Percentiles rank a stretch among this genome's conserved stretches.
These are phyloP conservation scores for Emmonsiellopsis sp. DNA, from an alignment of 2,329 filamentous ascomycete genomes.

Conservation along the genomic window DNA sequence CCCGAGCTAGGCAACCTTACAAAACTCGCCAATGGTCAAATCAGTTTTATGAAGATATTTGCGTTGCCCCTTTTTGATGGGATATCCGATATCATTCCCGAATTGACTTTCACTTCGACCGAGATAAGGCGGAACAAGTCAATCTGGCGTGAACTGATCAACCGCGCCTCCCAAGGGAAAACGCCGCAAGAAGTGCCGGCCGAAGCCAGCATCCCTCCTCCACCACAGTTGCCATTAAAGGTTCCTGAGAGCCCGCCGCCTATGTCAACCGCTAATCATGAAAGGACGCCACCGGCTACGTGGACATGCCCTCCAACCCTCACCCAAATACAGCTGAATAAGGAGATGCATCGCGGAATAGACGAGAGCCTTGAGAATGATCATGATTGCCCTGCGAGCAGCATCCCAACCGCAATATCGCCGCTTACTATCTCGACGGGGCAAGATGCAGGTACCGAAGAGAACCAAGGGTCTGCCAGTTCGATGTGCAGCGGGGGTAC, in stretches of 20 bases:
- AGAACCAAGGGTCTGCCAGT: background rate
- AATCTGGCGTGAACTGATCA: slow-evolving; percentile 47
- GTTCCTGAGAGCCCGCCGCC: background rate
- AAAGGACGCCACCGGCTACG: background rate
- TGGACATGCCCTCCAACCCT: background rate
- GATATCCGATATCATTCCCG: slow-evolving; percentile 75
- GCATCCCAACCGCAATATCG: background rate
- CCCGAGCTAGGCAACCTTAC: slow-evolving; percentile 74
- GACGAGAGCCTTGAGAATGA: background rate
- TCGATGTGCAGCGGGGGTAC: background rate
- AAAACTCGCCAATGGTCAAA: slow-evolving; percentile 77
- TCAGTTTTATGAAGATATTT: slow-evolving; percentile 95
- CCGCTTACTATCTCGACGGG: background rate
- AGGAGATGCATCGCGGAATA: background rate
- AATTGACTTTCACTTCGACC: slow-evolving; percentile 72
- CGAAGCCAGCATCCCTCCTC: slow-evolving; percentile 1
- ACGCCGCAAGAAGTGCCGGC: background rate
- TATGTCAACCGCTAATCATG: background rate
- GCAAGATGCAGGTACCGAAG: background rate
- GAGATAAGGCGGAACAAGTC: slow-evolving; percentile 71
- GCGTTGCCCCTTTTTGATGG: slow-evolving; percentile 85
- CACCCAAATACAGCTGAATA: background rate
- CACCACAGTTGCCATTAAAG: background rate
- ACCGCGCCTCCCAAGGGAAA: slow-evolving; percentile 3
- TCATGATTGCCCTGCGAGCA: background rate